Base-by-base conservation (phyloP, 2,329 filamentous ascomycete genomes). In the Fusarium foetens region DNA sequence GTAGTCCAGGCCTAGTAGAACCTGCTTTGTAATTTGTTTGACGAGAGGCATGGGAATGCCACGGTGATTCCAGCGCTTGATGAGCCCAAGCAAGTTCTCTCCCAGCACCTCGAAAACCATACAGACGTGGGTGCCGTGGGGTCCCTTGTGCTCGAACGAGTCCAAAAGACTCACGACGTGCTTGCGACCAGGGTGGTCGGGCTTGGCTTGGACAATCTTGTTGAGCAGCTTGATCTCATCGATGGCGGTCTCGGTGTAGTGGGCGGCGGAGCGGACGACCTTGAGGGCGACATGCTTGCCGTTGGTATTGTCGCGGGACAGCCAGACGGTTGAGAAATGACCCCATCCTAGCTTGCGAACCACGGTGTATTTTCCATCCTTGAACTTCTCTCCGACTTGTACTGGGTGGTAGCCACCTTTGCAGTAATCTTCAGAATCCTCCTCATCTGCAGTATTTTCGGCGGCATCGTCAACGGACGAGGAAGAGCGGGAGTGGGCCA, bases 101-200 rank as follows among this genome's bases (percentile, higher is more conserved):
- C 96, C 96, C 63, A 99, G 84, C 7, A 99, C 96, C 82, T 99
- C 96, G 78, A 99, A 99, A 12, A 99, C 96, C 95, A 99, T 98
- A 86, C 96, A 99, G 66, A 98, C 94, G 80, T 99, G 96, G 57
- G 94, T 93, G 52, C 96, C 96, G 79, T 99, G 97, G 46, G 95
- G 95, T 14, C 96, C 96, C 82, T 97, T 97, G 85, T 98, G 96
- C 81, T 98, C 95, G 81, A 99, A 99, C 1, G 94, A 97, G 83
- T 98, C 95, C 76, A 98, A 89, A 42, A 99, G 87, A 82, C 94
- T 97, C 81, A 99, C 96, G 72, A 98, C 96, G 79, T 98, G 95
- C 81, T 93, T 93, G 75, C 95, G 92, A 79, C 96, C 96, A 29
- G 96, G 95, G 80, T 99, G 96, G 77, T 95, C 90, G 43, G 95